Percentiles rank a stretch among this genome's conserved stretches.
These are phyloP conservation scores for Ustilago tritici DNA, from an alignment of 1,284 basidiomycete genomes.

Conservation along the genomic window DNA sequence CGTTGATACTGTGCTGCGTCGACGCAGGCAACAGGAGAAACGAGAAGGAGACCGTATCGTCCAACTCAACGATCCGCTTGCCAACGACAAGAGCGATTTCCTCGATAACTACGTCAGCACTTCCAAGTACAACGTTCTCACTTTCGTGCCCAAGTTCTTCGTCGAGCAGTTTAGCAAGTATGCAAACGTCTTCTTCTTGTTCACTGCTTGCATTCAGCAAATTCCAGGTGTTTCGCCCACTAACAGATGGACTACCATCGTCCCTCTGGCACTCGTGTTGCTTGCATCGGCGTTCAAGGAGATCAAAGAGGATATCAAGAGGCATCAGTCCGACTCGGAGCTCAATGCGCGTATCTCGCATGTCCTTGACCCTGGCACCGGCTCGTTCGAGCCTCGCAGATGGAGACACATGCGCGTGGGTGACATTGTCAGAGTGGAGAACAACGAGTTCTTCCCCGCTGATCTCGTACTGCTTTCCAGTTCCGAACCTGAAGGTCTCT, in stretches of 20 bases:
- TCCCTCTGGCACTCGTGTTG: slow-evolving; percentile 86
- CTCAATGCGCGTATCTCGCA: slow-evolving; percentile 87
- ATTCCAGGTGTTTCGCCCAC: slow-evolving; percentile 98
- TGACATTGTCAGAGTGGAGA: slow-evolving; percentile 89
- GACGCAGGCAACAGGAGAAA: slow-evolving; percentile 46
- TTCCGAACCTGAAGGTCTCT: slow-evolving; percentile 95
- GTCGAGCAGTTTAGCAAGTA: slow-evolving; percentile 96
- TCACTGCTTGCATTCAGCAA: slow-evolving; percentile 97
- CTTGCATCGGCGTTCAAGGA: slow-evolving; percentile 98
- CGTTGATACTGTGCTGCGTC: slow-evolving; percentile 46
- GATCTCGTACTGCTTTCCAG: slow-evolving; percentile 89
- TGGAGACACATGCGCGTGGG: slow-evolving; percentile 93
- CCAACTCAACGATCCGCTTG: slow-evolving; percentile 61
- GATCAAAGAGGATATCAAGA: slow-evolving; percentile 94
- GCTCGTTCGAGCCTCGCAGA: slow-evolving; percentile 80
- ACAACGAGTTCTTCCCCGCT: slow-evolving; percentile 94
- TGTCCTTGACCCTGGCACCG: slow-evolving; percentile 77
- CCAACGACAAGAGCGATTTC: slow-evolving; percentile 62
- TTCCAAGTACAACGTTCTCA: slow-evolving; percentile 90
- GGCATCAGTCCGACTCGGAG: slow-evolving; percentile 92
- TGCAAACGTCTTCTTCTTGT: slow-evolving; percentile 98
- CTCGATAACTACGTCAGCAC: slow-evolving; percentile 86
- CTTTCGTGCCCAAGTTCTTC: slow-evolving; percentile 94
- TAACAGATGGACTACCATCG: slow-evolving; percentile 94
- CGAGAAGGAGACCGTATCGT: slow-evolving; percentile 60